Percentiles rank a stretch among this genome's conserved stretches.
These are phyloP conservation scores for Stephanodiscus minutulus DNA, from an alignment of 108 stramenopile genomes.

Conservation along the genomic window DNA sequence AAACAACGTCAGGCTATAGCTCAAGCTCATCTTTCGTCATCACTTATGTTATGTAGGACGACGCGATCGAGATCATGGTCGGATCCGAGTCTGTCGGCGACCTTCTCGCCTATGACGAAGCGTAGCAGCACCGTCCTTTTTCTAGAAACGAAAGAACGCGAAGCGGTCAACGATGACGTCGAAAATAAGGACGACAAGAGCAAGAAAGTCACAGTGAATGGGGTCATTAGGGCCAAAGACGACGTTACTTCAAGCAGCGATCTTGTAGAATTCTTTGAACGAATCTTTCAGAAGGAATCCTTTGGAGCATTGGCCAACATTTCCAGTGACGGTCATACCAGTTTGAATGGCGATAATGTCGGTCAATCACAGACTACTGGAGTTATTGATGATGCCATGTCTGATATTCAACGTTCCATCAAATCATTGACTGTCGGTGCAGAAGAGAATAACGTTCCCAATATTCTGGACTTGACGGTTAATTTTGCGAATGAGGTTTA, in stretches of 20 bases:
- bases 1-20: background rate
- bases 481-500: conserved; percentile 49
- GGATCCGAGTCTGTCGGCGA: background rate
- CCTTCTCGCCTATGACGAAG: background rate
- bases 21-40: conserved; percentile 1
- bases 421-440: conserved; percentile 30
- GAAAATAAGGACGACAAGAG: background rate
- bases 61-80: background rate
- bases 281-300: conserved; percentile 35
- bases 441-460: conserved; percentile 20
- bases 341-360: conserved; percentile 8
- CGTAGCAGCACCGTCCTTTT: conserved; percentile 5
- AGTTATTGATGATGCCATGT: conserved; percentile 14
- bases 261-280: conserved; percentile 38
- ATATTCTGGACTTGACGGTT: conserved; percentile 45
- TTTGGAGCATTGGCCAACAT: conserved; percentile 5
- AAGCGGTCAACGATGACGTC: background rate
- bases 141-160: conserved; percentile 30
- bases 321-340: conserved; percentile 3
- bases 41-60: background rate
- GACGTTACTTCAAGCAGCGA: conserved; percentile 16
- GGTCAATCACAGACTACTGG: background rate
- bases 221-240: conserved; percentile 5
- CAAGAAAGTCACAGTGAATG: conserved; percentile 3
- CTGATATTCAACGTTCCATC: conserved; percentile 47